Evolutionary conservation across 306 rosid genomes (phyloP), one percentile per base, ranked within the genome.

Genomic region (Mucuna pruriens): DNA sequence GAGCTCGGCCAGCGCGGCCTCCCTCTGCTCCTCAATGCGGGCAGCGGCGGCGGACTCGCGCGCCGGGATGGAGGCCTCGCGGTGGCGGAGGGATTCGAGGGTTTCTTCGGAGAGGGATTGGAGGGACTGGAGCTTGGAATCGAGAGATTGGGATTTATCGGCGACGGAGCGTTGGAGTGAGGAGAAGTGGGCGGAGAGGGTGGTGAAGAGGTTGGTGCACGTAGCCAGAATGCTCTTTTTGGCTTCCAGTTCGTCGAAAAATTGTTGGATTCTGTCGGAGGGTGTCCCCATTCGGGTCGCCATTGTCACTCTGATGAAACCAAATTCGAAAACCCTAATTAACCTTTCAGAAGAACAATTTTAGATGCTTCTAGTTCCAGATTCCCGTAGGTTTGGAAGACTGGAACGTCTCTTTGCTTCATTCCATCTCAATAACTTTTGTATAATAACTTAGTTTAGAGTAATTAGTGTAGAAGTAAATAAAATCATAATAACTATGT

Each of bases 221-320:
- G 83, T 84, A 69, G 80, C 76, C 9, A 93, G 86, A 9, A 89
- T 58, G 62, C 69, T 63, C 79, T 87, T 91, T 19, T 84, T 95
- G 6, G 85, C 69, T 77, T 87, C 94, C 1, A 93, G 86, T 80
- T 91, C 87, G 38, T 88, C 73, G 87, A 91, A 89, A 87, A 93
- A 93, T 68, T 86, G 79, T 51, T 83, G 80, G 48, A 93, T 87
- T 11, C 75, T 85, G 36, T 84, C 86, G 31, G 90, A 75, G 79
- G 54, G 40, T 36, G 85, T 78, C 38, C 84, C 90, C 97, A 93
- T 93, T 66, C 84, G 26, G 26, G 34, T 13, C 15, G 26, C 10
- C 19, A 39, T 4, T 36, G 1, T 17, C n/a, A 39, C 8, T n/a
- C 16, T 20, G 1, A 6, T 38, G 10, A 29, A 68, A 49, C 3